Percentiles rank a stretch among this genome's conserved stretches.
phyloP scores from a whole-genome alignment of 2,329 filamentous ascomycete genomes.

The Aspergillus sclerotialis region DNA sequence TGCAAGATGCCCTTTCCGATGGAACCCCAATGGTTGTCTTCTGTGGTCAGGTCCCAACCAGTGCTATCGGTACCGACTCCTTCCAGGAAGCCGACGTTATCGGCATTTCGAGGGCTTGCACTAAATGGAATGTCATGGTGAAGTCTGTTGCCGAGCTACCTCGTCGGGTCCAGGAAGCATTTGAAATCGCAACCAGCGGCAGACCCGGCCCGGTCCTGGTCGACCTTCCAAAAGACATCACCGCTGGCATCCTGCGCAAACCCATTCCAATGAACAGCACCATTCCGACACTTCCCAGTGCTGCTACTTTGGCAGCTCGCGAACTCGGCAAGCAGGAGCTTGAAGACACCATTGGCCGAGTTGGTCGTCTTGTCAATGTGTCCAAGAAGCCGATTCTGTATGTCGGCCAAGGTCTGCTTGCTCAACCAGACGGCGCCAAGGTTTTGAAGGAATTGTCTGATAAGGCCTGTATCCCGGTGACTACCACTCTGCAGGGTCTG shows the following conservation, averaged over 20 bases:
- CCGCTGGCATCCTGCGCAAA: slow-evolving; percentile 71
- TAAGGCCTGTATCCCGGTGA: slow-evolving; percentile 86
- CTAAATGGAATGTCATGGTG: slow-evolving; percentile 99
- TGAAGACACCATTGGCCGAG: slow-evolving; percentile 63
- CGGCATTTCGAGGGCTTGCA: slow-evolving; percentile 89
- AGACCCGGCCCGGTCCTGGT: slow-evolving; percentile 91
- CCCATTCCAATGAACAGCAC: slow-evolving; percentile 73
- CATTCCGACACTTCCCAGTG: slow-evolving; percentile 74
- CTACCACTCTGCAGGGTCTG: slow-evolving; percentile 88
- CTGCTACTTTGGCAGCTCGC: slow-evolving; percentile 73
- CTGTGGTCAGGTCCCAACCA: slow-evolving; percentile 83
- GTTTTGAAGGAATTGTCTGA: slow-evolving; percentile 81
- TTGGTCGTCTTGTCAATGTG: slow-evolving; percentile 74
- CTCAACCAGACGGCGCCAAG: slow-evolving; percentile 68
- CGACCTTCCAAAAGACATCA: slow-evolving; percentile 94
- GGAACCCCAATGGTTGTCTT: slow-evolving; percentile 96
- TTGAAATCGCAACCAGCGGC: slow-evolving; percentile 93
- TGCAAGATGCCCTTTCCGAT: slow-evolving; percentile 93
- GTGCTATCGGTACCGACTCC: slow-evolving; percentile 85
- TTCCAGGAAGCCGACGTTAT: slow-evolving; percentile 96
- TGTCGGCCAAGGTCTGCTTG: slow-evolving; percentile 83
- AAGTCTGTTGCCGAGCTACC: slow-evolving; percentile 92
- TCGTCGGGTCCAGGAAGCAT: slow-evolving; percentile 91
- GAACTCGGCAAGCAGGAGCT: slow-evolving; percentile 68
- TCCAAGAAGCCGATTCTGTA: slow-evolving; percentile 95